phyloP scores from a whole-genome alignment of 192 early-diverging fungal species.

The Umbelopsis isabellina region DNA sequence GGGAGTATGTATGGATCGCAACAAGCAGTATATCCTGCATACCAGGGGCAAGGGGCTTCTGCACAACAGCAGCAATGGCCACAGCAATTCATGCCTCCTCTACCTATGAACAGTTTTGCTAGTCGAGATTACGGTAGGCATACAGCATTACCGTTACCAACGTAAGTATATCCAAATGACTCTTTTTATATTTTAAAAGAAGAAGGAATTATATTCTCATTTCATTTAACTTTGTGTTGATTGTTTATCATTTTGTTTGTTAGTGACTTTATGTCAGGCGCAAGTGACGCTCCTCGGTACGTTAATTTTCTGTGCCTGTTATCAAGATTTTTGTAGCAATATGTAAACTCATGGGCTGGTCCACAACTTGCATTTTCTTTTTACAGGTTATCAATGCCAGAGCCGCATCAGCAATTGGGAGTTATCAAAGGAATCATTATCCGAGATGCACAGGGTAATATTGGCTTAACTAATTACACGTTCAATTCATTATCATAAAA shows the following conservation, averaged over 20 bases:
- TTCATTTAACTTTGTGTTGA: neutral
- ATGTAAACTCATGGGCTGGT: neutral
- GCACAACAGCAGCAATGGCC: slow-evolving; percentile 40
- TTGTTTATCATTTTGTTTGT: neutral
- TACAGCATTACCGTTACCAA: slow-evolving; percentile 56
- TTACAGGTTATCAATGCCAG: slow-evolving; percentile 53
- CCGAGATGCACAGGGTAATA: slow-evolving; percentile 60
- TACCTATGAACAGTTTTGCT: slow-evolving; percentile 37
- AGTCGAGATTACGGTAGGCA: slow-evolving; percentile 50
- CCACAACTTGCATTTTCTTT: neutral
- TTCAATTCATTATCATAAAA: slow-evolving; percentile 35
- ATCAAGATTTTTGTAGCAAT: too few species aligned
- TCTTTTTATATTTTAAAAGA: too few species aligned
- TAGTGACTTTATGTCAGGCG: slow-evolving; percentile 57
- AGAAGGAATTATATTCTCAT: neutral
- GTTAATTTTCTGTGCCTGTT: neutral
- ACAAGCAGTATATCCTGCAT: slow-evolving; percentile 19
- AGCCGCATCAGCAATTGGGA: slow-evolving; percentile 55
- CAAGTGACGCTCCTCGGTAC: slow-evolving; percentile 49
- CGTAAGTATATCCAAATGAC: slow-evolving; percentile 29
- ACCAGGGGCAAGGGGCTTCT: slow-evolving; percentile 20
- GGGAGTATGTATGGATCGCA: neutral
- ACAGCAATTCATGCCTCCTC: slow-evolving; percentile 10
- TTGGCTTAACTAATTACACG: slow-evolving; percentile 55
- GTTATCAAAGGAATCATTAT: slow-evolving; percentile 58